Conservation (phyloP, 768 basidiomycete genomes). For the Auricularia cornea region DNA sequence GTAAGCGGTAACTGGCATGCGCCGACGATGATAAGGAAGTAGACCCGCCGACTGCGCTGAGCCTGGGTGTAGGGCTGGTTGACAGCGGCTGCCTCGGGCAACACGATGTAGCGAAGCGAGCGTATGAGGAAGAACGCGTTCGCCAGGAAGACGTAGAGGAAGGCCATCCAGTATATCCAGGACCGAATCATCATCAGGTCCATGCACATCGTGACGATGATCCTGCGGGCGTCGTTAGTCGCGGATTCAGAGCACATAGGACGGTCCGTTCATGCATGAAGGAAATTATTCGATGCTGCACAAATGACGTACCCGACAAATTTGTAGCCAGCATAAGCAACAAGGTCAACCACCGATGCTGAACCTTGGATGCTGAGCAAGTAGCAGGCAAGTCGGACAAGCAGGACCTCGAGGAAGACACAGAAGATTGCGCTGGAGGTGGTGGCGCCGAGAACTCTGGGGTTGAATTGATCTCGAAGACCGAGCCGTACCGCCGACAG, state of each 20-base stretch:
- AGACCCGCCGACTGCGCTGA: slow-evolving; percentile 75
- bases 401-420: slow-evolving; percentile 78
- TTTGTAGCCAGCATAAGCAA: slow-evolving; percentile 95
- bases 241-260: too few relatives aligned
- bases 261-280: too few relatives aligned
- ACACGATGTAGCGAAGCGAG: slow-evolving; percentile 82
- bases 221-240: too few relatives aligned
- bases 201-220: slow-evolving; percentile 72
- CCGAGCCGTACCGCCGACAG: slow-evolving; percentile 81
- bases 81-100: slow-evolving; percentile 63
- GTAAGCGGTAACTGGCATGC: slow-evolving; percentile 79
- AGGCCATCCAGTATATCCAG: slow-evolving; percentile 60
- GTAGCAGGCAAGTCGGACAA: slow-evolving; percentile 89
- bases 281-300: too few relatives aligned
- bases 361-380: slow-evolving; percentile 76
- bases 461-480: slow-evolving; percentile 74
- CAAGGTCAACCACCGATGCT: slow-evolving; percentile 59
- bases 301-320: slow-evolving; percentile 72
- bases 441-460: slow-evolving; percentile 79
- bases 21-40: slow-evolving; percentile 84
- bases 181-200: slow-evolving; percentile 55
- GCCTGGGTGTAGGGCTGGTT: slow-evolving; percentile 63
- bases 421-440: slow-evolving; percentile 80
- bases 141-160: slow-evolving; percentile 78
- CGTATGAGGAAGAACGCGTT: slow-evolving; percentile 92